Conservation (phyloP, 768 basidiomycete genomes). For the Daedalea quercina region DNA sequence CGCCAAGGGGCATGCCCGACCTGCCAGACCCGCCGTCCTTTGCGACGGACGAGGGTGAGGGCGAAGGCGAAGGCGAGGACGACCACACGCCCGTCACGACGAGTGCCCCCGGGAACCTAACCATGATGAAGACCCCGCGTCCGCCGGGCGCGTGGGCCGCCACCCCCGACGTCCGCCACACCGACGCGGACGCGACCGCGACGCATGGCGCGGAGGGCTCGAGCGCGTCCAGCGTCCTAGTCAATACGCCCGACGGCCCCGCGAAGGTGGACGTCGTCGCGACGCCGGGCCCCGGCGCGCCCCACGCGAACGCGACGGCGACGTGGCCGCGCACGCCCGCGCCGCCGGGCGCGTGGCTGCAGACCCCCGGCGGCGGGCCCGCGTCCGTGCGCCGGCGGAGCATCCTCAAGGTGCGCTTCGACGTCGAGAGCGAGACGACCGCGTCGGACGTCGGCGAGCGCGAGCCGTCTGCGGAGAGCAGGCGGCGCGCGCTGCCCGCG, state of each 20-base stretch:
- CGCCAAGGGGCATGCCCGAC: slow-evolving; percentile 55
- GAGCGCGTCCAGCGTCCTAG: neutral
- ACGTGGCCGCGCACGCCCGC: slow-evolving; percentile 45
- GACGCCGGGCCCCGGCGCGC: slow-evolving; percentile 3
- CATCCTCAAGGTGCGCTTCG: slow-evolving; percentile 68
- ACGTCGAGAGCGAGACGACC: slow-evolving; percentile 33
- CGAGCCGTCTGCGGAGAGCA: neutral
- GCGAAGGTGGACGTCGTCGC: slow-evolving; percentile 6
- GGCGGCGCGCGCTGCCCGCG: neutral
- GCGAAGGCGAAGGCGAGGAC: slow-evolving; percentile 28
- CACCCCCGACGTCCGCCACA: slow-evolving; percentile 27
- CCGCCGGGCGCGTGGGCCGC: slow-evolving; percentile 40
- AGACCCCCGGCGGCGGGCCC: slow-evolving; percentile 22
- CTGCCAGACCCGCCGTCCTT: slow-evolving; percentile 63
- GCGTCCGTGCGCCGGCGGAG: slow-evolving; percentile 37
- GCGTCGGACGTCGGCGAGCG: slow-evolving; percentile 17
- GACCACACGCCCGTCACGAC: slow-evolving; percentile 20
- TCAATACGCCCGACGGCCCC: neutral
- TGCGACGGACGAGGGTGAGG: slow-evolving; percentile 38
- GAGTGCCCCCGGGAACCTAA: slow-evolving; percentile 20
- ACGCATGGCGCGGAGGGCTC: neutral
- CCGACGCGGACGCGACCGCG: slow-evolving; percentile 10
- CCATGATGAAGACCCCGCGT: slow-evolving; percentile 36
- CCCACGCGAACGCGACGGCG: neutral
- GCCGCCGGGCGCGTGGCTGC: slow-evolving; percentile 60